Percentiles rank a stretch among this genome's conserved stretches.
Evolutionary conservation across 305 asterid species (phyloP).

Genomic region (Ilex paraguariensis): DNA sequence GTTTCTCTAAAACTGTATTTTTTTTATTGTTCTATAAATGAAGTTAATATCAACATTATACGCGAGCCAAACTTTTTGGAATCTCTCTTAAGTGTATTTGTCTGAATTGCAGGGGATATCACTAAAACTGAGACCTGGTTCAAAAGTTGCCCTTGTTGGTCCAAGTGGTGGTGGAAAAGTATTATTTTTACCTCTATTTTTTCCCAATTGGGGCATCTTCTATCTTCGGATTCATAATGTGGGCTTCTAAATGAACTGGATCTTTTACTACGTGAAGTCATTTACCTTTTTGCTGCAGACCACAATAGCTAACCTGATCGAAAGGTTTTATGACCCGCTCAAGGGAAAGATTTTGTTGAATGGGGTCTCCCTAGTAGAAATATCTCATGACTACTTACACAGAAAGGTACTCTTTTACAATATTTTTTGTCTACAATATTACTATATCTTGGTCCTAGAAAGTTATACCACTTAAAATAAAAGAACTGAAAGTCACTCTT

Average conservation of each 20-base stretch:
- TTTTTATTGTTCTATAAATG: too few species aligned
- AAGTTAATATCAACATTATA: too few species aligned
- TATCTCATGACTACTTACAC: conserved; percentile 67
- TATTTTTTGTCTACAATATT: too few species aligned
- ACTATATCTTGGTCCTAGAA: too few species aligned
- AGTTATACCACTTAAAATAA: too few species aligned
- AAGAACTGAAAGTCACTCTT: too few species aligned
- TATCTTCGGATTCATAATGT: too few species aligned
- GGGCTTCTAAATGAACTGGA: neutral
- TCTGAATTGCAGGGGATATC: conserved; percentile 56
- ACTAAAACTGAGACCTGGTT: conserved; percentile 56
- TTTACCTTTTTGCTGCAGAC: conserved; percentile 46
- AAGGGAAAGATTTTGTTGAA: conserved; percentile 63
- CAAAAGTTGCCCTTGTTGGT: conserved; percentile 86
- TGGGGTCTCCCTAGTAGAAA: conserved; percentile 64
- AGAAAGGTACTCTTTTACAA: conserved; percentile 27
- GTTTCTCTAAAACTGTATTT: too few species aligned
- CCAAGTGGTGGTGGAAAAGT: conserved; percentile 99
- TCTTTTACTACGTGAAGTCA: neutral
- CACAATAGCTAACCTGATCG: conserved; percentile 84
- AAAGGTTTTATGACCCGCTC: conserved; percentile 76
- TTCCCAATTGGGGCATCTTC: too few species aligned
- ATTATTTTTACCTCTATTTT: conserved; percentile 1
- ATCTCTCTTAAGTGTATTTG: neutral
- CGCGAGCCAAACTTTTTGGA: too few species aligned